Evolutionary conservation across 1,139 yeast species (phyloP).

Genomic region (Sugiyamaella pinicola): DNA sequence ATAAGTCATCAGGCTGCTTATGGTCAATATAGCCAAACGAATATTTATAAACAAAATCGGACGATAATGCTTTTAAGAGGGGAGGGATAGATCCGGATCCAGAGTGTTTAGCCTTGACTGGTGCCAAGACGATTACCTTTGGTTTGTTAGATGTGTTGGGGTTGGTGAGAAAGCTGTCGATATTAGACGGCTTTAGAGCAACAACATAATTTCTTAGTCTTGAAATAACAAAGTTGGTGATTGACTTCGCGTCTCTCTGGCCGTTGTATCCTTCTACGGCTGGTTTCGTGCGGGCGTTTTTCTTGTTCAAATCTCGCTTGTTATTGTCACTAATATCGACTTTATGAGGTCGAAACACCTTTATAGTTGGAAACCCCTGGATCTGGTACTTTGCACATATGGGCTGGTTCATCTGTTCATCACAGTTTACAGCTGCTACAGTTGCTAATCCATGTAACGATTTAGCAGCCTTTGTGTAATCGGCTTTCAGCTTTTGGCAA

Average conservation of each 20-base stretch:
- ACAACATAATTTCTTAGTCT: slow-evolving; percentile 61
- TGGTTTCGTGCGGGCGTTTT: slow-evolving; percentile 45
- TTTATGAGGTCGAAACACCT: slow-evolving; percentile 82
- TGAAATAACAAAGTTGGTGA: slow-evolving; percentile 60
- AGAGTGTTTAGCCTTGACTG: slow-evolving; percentile 32
- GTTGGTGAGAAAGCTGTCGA: slow-evolving; percentile 26
- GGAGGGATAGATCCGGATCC: slow-evolving; percentile 49
- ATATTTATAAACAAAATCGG: slow-evolving; percentile 55
- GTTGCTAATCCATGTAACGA: slow-evolving; percentile 61
- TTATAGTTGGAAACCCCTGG: slow-evolving; percentile 78
- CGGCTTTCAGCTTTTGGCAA: slow-evolving; percentile 70
- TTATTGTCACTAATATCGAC: slow-evolving; percentile 51
- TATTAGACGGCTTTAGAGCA: slow-evolving; percentile 20
- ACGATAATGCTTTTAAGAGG: slow-evolving; percentile 68
- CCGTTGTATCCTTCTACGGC: slow-evolving; percentile 71
- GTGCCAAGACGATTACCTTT: slow-evolving; percentile 37
- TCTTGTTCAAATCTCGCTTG: slow-evolving; percentile 32
- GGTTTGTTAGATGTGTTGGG: slow-evolving; percentile 26
- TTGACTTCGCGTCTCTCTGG: slow-evolving; percentile 60
- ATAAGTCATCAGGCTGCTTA: slow-evolving; percentile 28
- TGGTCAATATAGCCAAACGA: slow-evolving; percentile 45
- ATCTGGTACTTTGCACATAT: slow-evolving; percentile 70
- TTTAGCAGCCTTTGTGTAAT: slow-evolving; percentile 65
- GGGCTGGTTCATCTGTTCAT: slow-evolving; percentile 61
- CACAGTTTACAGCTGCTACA: slow-evolving; percentile 89